A percentile compares a stretch with the other conserved stretches of the same genome.
Conservation (phyloP, 2,329 filamentous ascomycete species). For the Fusarium nanum region DNA sequence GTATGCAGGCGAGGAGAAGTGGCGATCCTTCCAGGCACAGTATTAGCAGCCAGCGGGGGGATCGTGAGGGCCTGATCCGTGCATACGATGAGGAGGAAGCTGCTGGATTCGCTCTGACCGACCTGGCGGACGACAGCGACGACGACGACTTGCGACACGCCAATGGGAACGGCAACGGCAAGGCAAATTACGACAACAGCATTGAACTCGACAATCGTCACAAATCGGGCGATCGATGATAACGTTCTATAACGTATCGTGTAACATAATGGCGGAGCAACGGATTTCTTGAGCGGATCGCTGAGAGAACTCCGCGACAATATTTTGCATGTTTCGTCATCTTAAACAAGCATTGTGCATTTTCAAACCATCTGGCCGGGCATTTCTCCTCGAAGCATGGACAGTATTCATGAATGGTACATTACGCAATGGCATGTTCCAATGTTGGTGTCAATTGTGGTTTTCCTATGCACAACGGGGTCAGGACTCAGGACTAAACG, state of each 20-base stretch:
- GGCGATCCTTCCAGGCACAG: constrained; percentile 73
- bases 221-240: constrained; percentile 55
- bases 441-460: constrained; percentile 41
- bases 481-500: constrained; percentile 33
- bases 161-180: constrained; percentile 57
- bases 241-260: neutral
- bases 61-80: constrained; percentile 85
- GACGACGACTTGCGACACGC: constrained; percentile 66
- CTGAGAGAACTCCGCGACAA: constrained; percentile 15
- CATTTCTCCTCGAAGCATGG: constrained; percentile 36
- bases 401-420: constrained; percentile 41
- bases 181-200: constrained; percentile 55
- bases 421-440: constrained; percentile 33
- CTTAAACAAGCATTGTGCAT: constrained; percentile 45
- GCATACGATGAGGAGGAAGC: constrained; percentile 88
- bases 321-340: constrained; percentile 39
- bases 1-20: constrained; percentile 90
- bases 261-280: constrained; percentile 39
- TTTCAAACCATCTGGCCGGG: constrained; percentile 43
- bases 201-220: constrained; percentile 66
- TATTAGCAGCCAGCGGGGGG: constrained; percentile 72
- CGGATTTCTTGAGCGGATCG: constrained; percentile 2
- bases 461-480: constrained; percentile 31
- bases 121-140: constrained; percentile 82
- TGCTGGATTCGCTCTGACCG: constrained; percentile 78